Conservation (phyloP, 768 basidiomycete species). For the Vishniacozyma victoriae region DNA sequence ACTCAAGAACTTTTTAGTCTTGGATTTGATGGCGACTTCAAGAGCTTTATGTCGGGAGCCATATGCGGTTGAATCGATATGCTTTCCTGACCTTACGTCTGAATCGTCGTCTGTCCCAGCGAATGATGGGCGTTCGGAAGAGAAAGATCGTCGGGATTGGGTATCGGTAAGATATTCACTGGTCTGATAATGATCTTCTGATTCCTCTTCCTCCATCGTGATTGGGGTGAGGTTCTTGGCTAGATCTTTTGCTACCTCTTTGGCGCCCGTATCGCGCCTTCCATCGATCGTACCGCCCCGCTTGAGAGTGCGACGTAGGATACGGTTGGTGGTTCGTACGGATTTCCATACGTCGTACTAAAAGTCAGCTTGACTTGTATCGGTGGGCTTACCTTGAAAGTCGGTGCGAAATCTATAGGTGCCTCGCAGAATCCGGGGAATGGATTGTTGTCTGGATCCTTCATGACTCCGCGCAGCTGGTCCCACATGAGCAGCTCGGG, state of each 20-base stretch:
- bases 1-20: constrained; percentile 39
- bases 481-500: constrained; percentile 82
- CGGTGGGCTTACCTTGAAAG: constrained; percentile 64
- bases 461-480: constrained; percentile 74
- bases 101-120: constrained; percentile 32
- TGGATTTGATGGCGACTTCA: constrained; percentile 41
- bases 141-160: constrained; percentile 57
- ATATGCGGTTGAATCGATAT: constrained; percentile 10
- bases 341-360: constrained; percentile 34
- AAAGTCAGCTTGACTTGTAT: background rate
- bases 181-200: constrained; percentile 38
- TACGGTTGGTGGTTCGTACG: constrained; percentile 43
- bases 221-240: constrained; percentile 28
- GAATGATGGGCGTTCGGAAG: constrained; percentile 33
- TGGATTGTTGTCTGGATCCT: constrained; percentile 52
- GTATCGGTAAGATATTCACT: constrained; percentile 50
- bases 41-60: constrained; percentile 23
- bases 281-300: constrained; percentile 7
- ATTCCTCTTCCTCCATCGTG: constrained; percentile 25
- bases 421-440: constrained; percentile 78
- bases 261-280: constrained; percentile 5
- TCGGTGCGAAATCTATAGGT: constrained; percentile 77
- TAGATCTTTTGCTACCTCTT: no score
- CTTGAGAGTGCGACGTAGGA: constrained; percentile 23
- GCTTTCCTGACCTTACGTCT: background rate